These are phyloP conservation scores for Mycosphaerella sp. DNA, from an alignment of 2,329 filamentous ascomycete species.

Conservation along the genomic window DNA sequence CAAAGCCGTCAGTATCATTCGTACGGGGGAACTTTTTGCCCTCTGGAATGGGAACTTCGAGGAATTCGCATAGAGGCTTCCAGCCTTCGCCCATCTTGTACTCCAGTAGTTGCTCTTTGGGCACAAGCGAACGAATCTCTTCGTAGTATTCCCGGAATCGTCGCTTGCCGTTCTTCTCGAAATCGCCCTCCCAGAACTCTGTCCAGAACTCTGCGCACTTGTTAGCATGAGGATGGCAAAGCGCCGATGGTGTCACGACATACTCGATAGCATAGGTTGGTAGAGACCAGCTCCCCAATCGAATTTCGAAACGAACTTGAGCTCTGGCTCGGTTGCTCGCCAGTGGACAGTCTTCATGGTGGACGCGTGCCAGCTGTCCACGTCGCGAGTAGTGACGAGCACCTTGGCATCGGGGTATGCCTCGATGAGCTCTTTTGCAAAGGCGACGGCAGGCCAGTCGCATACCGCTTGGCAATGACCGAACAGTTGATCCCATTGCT, in stretches of 20 bases:
- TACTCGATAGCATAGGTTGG: conserved; percentile 59
- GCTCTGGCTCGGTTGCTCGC: conserved; percentile 59
- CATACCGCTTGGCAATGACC: conserved; percentile 60
- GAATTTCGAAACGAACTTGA: conserved; percentile 47
- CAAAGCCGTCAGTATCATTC: conserved; percentile 51
- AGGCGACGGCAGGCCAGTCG: conserved; percentile 62
- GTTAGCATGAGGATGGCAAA: conserved; percentile 6
- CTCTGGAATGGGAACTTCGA: conserved; percentile 46
- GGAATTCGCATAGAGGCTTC: conserved; percentile 50
- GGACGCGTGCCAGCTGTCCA: conserved; percentile 57
- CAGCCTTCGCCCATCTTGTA: conserved; percentile 51
- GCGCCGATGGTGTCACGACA: conserved; percentile 9
- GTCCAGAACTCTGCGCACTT: conserved; percentile 53
- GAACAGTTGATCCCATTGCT: conserved; percentile 63
- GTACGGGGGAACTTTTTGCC: conserved; percentile 46
- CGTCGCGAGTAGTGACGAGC: conserved; percentile 59
- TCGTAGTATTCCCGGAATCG: conserved; percentile 54
- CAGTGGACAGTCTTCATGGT: conserved; percentile 63
- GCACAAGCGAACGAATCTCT: conserved; percentile 43
- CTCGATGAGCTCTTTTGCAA: conserved; percentile 63
- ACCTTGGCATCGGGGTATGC: conserved; percentile 68
- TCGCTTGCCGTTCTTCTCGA: conserved; percentile 58
- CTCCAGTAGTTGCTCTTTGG: conserved; percentile 47
- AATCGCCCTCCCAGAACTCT: conserved; percentile 62
- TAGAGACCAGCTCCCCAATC: conserved; percentile 63